Evolutionary conservation across 371 early-diverging fungal genomes (phyloP).

Genomic region (Rhizomucor pusillus): DNA sequence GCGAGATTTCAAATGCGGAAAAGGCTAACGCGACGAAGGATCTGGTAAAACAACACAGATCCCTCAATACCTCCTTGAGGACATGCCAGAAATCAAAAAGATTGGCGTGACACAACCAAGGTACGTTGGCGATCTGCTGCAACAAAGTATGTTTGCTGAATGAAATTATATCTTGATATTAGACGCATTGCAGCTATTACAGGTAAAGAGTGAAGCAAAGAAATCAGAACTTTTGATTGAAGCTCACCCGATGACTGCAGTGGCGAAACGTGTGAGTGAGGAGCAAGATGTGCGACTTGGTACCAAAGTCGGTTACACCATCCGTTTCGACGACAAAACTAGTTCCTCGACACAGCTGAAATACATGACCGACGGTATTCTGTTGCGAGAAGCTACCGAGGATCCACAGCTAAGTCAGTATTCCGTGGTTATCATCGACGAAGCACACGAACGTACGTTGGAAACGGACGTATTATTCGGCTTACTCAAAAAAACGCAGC

Average conservation of each 20-base stretch:
- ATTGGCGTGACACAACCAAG: constrained; percentile 79
- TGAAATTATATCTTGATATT: constrained; percentile 1
- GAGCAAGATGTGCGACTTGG: constrained; percentile 66
- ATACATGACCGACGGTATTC: constrained; percentile 93
- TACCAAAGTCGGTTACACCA: constrained; percentile 76
- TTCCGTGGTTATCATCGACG: constrained; percentile 83
- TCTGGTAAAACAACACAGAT: constrained; percentile 94
- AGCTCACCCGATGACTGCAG: constrained; percentile 24
- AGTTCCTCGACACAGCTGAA: constrained; percentile 65
- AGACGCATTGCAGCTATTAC: constrained; percentile 92
- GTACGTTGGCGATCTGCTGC: constrained; percentile 19
- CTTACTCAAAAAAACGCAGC: constrained; percentile 64
- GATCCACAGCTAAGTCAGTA: constrained; percentile 65
- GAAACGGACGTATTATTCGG: constrained; percentile 95
- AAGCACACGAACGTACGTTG: constrained; percentile 94
- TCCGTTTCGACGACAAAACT: constrained; percentile 78
- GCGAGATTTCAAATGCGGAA: neutral
- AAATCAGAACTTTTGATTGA: neutral
- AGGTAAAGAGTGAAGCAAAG: constrained; percentile 19
- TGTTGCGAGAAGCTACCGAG: constrained; percentile 74
- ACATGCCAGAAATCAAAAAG: constrained; percentile 46
- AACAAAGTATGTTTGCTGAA: neutral
- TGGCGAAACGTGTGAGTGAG: constrained; percentile 81
- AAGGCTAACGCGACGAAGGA: constrained; percentile 37
- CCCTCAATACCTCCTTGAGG: constrained; percentile 83